Percentiles rank a stretch among this genome's conserved stretches.
phyloP scores from a whole-genome alignment of 306 rosid species.

The Cicer chorassanicum region DNA sequence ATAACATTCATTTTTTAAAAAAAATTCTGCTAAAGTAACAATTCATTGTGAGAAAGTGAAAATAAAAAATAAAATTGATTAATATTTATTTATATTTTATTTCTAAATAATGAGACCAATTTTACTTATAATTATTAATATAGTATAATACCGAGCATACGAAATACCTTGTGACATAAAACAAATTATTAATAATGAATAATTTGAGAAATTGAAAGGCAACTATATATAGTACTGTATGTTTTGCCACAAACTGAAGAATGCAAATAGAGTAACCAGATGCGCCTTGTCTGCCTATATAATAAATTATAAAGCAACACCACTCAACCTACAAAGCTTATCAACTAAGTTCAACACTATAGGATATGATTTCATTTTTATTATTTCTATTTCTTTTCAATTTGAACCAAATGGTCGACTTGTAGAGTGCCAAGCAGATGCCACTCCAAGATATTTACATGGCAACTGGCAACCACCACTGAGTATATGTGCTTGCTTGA shows the following conservation, averaged over 20 bases:
- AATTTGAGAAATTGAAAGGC: constrained; percentile 24
- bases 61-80: no score
- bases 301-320: constrained; percentile 55
- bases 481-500: neutral
- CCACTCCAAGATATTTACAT: constrained; percentile 44
- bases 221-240: neutral
- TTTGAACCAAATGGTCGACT: constrained; percentile 45
- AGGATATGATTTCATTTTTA: constrained; percentile 35
- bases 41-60: no score
- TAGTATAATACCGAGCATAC: constrained; percentile 3
- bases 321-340: constrained; percentile 60
- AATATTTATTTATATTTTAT: no score
- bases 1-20: no score
- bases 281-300: constrained; percentile 70
- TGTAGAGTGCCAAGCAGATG: constrained; percentile 45
- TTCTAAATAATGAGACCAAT: no score
- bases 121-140: neutral
- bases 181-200: constrained; percentile 1
- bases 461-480: constrained; percentile 51
- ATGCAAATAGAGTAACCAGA: constrained; percentile 49
- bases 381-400: neutral
- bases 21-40: no score
- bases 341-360: constrained; percentile 47
- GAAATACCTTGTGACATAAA: constrained; percentile 9
- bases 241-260: constrained; percentile 63